A percentile compares a stretch with the other conserved stretches of the same genome.
phyloP scores from a whole-genome alignment of 257 asterid species.

The Solanum piurae region DNA sequence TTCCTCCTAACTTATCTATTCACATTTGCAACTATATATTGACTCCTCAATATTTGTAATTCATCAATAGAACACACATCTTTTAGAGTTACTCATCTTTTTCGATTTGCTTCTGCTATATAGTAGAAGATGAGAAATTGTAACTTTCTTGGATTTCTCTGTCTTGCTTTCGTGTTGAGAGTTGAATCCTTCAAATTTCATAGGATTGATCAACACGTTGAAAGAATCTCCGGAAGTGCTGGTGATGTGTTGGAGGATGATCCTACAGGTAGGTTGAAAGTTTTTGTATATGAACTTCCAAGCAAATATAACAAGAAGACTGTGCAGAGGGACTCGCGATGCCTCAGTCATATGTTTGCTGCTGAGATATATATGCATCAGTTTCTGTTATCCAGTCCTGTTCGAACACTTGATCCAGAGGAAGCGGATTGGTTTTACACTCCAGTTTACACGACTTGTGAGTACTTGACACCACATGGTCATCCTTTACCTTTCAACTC shows the following conservation, averaged over 20 bases:
- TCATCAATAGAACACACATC: background rate
- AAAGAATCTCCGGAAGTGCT: conserved; percentile 58
- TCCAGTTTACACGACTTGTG: conserved; percentile 74
- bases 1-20: background rate
- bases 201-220: conserved; percentile 13
- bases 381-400: conserved; percentile 33
- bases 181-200: conserved; percentile 16
- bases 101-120: background rate
- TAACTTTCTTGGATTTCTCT: conserved; percentile 5
- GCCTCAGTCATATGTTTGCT: conserved; percentile 91
- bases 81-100: background rate
- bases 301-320: conserved; percentile 72
- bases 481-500: conserved; percentile 81
- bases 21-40: background rate
- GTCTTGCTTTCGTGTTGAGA: conserved; percentile 2
- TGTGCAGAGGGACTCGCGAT: conserved; percentile 59
- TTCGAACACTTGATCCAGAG: conserved; percentile 74
- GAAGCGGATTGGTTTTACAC: conserved; percentile 26
- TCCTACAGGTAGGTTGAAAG: conserved; percentile 61
- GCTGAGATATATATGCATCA: conserved; percentile 60
- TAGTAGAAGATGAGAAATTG: conserved; percentile 2
- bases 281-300: conserved; percentile 26
- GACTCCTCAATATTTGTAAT: background rate
- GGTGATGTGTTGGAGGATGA: conserved; percentile 90
- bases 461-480: conserved; percentile 67